Base-by-base conservation (phyloP, 352 stramenopile genomes). In the Pythium grandisporangium region DNA sequence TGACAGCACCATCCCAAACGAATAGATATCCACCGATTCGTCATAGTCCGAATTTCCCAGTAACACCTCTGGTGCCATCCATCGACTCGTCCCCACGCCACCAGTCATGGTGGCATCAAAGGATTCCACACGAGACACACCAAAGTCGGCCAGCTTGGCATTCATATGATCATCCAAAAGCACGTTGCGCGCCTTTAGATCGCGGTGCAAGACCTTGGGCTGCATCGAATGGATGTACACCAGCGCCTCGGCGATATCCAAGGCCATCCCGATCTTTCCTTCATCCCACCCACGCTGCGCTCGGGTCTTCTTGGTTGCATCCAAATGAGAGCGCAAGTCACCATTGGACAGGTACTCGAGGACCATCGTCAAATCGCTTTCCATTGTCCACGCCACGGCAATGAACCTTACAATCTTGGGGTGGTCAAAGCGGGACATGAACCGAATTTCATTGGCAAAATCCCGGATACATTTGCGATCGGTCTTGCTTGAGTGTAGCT, bases 181-280 rank as follows among this genome's bases (percentile, higher is more conserved):
- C 14, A 96, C 67, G 48, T 94, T 96, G 24, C 75, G 75, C n/a
- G 79, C 86, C 42, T 94, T 95, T 30, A 95, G 59, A 49, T 95
- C 84, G 17, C 77, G 79, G 53, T 95, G 84, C 29, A 95, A 66
- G 42, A 94, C 57, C 43, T 77, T 75, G 14, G 79, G 80, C 3
- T 52, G 66, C 16, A 81, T 52, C 14, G 48, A 70, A 52, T 95
- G 83, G 36, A 96, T 58, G 59, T 93, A 95, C 27, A 63, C 52
- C 39, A 96, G 60, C 11, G 77, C 84, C 21, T 55, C 69, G 1
- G 63, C 78, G n/a, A 87, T 48, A 6, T 61, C 59, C 45, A 73
- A 53, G 1, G 78, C 68, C 12, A 86, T 65, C 21, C 60, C 47
- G 4, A 87, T 52, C 45, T 82, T 77, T 37, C 61, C 55, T 4